These are phyloP conservation scores for Dianthus caryophyllus DNA, from an alignment of 148 eudicot genomes.

Conservation along the genomic window DNA sequence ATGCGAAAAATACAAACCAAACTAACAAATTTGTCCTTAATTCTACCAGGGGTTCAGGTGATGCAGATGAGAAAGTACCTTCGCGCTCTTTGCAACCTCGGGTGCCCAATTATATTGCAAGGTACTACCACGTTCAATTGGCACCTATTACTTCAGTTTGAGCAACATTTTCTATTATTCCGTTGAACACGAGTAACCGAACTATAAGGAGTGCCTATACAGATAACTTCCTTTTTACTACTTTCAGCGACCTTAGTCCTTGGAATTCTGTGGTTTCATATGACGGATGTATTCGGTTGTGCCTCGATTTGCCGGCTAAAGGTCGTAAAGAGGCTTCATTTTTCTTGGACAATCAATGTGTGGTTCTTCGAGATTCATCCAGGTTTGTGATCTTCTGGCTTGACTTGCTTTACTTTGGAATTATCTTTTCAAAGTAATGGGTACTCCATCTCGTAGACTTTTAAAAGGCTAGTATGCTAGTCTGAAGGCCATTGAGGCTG, in stretches of 20 bases:
- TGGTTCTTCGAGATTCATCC: constrained; percentile 32
- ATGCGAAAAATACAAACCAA: not conserved
- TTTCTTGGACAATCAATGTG: constrained; percentile 37
- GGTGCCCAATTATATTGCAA: constrained; percentile 30
- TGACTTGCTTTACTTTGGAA: constrained; percentile 13
- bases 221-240: too few relatives aligned
- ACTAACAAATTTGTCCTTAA: constrained; percentile 3
- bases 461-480: not conserved
- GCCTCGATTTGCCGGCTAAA: constrained; percentile 33
- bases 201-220: constrained; percentile 3
- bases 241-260: constrained; percentile 38
- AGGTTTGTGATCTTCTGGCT: constrained; percentile 24
- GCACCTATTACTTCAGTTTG: not conserved
- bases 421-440: constrained; percentile 4
- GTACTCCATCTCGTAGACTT: not conserved
- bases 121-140: constrained; percentile 20
- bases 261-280: constrained; percentile 36
- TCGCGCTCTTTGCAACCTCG: constrained; percentile 21
- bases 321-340: constrained; percentile 31
- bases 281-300: constrained; percentile 39
- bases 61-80: constrained; percentile 19
- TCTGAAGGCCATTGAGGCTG: not conserved
- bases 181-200: constrained; percentile 15
- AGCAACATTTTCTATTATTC: not conserved
- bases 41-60: constrained; percentile 20